Evolutionary conservation across 345 rosid genomes (phyloP).

Genomic region (Eucalyptus decipiens): DNA sequence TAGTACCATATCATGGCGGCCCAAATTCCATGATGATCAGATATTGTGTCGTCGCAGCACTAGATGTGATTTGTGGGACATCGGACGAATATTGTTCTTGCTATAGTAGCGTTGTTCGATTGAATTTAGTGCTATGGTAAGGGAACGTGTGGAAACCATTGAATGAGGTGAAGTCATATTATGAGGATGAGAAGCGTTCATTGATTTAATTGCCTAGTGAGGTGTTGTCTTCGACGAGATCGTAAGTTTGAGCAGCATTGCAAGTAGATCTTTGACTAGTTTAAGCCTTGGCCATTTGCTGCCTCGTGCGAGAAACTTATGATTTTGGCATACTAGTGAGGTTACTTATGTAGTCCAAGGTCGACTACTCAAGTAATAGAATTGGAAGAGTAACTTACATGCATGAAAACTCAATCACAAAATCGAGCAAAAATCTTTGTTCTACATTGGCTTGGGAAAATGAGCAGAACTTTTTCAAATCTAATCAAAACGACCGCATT

Average conservation of each 20-base stretch:
- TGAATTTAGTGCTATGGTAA: not conserved
- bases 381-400: no score
- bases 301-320: not conserved
- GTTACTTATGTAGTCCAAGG: not conserved
- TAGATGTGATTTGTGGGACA: not conserved
- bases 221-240: not conserved
- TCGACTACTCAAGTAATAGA: no score
- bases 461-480: no score
- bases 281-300: not conserved
- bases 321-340: not conserved
- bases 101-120: not conserved
- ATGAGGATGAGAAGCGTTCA: not conserved
- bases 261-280: not conserved
- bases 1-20: not conserved
- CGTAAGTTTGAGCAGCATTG: not conserved
- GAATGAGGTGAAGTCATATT: not conserved
- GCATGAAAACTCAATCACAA: no score
- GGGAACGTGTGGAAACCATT: not conserved
- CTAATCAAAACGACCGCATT: no score
- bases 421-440: fast-evolving
- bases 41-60: not conserved
- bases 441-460: no score
- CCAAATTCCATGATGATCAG: not conserved
- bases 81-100: not conserved
- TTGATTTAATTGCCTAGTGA: not conserved